phyloP scores from a whole-genome alignment of 202 grass and related monocot genomes.

The Musa balbisiana region DNA sequence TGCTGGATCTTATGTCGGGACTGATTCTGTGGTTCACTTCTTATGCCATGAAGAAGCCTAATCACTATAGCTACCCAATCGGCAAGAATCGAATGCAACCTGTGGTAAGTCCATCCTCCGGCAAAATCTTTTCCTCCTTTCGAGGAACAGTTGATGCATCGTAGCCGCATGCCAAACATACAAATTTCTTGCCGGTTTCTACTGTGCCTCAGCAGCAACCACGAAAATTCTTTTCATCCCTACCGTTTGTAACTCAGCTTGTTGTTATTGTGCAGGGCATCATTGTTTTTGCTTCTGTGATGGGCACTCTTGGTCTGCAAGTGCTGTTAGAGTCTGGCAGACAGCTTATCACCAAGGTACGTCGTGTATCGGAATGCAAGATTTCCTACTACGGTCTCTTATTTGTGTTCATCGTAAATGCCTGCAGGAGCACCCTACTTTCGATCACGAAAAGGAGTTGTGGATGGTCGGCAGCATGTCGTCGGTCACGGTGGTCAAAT shows the following conservation, averaged over 20 bases:
- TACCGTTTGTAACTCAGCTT: neutral
- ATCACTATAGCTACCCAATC: neutral
- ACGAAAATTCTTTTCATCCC: neutral
- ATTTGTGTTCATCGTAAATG: neutral
- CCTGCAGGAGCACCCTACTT: neutral
- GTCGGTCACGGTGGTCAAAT: neutral
- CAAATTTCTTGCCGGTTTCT: too few species aligned
- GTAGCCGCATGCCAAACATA: too few species aligned
- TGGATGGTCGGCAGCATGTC: neutral
- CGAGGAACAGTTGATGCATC: too few species aligned
- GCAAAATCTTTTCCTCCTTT: neutral
- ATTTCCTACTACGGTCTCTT: too few species aligned
- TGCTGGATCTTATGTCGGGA: conserved; percentile 11
- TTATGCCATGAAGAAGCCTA: neutral
- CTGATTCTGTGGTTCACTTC: conserved; percentile 13
- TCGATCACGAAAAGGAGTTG: neutral
- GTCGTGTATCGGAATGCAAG: too few species aligned
- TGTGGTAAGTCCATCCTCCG: neutral
- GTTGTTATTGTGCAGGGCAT: conserved; percentile 1
- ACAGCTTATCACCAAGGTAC: neutral
- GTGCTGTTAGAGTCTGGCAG: conserved; percentile 2
- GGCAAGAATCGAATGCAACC: conserved; percentile 14
- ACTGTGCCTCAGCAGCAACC: too few species aligned
- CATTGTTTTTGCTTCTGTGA: conserved; percentile 14
- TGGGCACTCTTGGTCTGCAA: conserved; percentile 8